Evolutionary conservation across 2,329 filamentous ascomycete genomes (phyloP).

Genomic region (Plenodomus biglobosus): DNA sequence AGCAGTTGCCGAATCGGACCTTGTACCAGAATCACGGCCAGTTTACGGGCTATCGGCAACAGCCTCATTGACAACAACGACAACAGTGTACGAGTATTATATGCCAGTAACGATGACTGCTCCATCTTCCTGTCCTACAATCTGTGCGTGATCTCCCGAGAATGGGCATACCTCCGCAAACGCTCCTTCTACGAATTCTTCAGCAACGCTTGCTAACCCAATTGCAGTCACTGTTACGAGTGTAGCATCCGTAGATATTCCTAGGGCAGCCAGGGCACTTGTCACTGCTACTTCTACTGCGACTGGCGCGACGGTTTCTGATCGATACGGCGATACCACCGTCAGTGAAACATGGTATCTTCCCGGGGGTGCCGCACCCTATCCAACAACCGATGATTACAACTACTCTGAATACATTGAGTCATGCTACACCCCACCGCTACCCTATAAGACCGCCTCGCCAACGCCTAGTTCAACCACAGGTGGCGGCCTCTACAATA

Average conservation of each 20-base stretch:
- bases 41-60: conserved; percentile 10
- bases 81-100: conserved; percentile 11
- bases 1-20: conserved; percentile 28
- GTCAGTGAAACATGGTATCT: conserved; percentile 33
- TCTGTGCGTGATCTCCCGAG: conserved; percentile 9
- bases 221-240: conserved; percentile 20
- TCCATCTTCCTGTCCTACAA: conserved; percentile 29
- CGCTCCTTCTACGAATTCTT: not conserved
- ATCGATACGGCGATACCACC: conserved; percentile 4
- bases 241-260: conserved; percentile 21
- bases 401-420: conserved; percentile 32
- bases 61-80: conserved; percentile 6
- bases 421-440: conserved; percentile 23
- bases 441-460: conserved; percentile 7
- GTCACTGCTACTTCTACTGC: conserved; percentile 27
- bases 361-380: conserved; percentile 27
- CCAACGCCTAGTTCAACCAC: not conserved
- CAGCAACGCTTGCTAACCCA: not conserved
- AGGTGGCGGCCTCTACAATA: not conserved
- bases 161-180: conserved; percentile 1
- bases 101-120: conserved; percentile 39
- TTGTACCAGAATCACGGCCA: conserved; percentile 14
- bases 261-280: conserved; percentile 25
- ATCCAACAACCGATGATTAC: conserved; percentile 19
- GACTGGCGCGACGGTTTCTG: conserved; percentile 6